phyloP scores from a whole-genome alignment of 441 rosid genomes.

The Populus hybrid region DNA sequence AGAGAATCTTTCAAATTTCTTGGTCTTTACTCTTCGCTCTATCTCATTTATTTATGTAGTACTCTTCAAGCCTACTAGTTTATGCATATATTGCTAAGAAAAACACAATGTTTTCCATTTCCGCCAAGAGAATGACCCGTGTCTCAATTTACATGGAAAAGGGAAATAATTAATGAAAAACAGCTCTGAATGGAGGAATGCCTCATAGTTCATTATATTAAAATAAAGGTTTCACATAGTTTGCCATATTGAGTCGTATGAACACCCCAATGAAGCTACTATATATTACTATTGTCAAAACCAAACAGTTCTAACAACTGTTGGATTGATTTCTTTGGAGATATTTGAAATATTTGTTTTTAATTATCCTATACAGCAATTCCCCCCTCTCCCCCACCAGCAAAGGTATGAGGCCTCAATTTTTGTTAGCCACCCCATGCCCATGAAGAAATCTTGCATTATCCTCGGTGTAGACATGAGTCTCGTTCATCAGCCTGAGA shows the following conservation, averaged over 20 bases:
- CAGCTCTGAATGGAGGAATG: constrained; percentile 21
- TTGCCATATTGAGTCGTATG: constrained; percentile 3
- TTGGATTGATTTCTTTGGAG: constrained; percentile 22
- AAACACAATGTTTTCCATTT: not conserved
- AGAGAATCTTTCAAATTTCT: not conserved
- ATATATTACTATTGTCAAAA: not conserved
- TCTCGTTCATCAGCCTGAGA: constrained; percentile 77
- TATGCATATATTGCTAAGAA: not conserved
- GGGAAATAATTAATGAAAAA: not conserved
- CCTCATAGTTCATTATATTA: constrained; percentile 11
- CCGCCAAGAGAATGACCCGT: not conserved
- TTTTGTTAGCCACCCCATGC: constrained; percentile 66
- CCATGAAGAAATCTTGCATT: constrained; percentile 90
- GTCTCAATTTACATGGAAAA: not conserved
- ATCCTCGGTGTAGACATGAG: constrained; percentile 87
- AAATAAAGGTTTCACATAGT: not conserved
- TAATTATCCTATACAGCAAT: constrained; percentile 28
- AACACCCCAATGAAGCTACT: constrained; percentile 9
- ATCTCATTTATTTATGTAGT: not conserved
- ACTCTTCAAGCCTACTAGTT: not conserved
- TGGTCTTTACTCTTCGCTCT: not conserved
- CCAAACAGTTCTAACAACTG: constrained; percentile 15
- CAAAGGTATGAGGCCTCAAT: constrained; percentile 21
- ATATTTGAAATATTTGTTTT: constrained; percentile 1
- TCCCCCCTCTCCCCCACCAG: constrained; percentile 10